phyloP scores from a whole-genome alignment of 2,329 filamentous ascomycete species.

The Ramularia endophylla region DNA sequence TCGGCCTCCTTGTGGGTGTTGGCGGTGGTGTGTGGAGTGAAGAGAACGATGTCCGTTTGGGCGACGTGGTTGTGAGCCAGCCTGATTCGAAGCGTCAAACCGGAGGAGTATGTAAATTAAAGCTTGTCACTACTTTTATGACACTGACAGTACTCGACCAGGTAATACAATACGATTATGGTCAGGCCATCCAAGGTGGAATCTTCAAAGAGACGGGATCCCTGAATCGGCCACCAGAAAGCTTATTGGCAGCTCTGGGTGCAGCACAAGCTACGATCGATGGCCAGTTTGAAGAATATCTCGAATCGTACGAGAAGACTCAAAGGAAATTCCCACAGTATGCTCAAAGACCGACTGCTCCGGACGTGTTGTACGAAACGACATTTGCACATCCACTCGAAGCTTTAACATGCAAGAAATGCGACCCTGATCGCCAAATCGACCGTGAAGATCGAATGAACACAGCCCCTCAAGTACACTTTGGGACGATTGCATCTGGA shows the following conservation, averaged over 20 bases:
- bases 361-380: neutral
- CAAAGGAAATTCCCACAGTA: neutral
- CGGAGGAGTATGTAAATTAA: constrained; percentile 26
- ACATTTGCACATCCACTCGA: neutral
- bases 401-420: neutral
- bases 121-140: too few species aligned
- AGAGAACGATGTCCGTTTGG: constrained; percentile 23
- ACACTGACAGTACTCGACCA: constrained; percentile 5
- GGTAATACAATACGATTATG: constrained; percentile 3
- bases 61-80: constrained; percentile 25
- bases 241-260: neutral
- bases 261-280: constrained; percentile 4
- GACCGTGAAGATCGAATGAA: neutral
- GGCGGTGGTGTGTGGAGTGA: constrained; percentile 20
- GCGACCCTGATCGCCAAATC: neutral
- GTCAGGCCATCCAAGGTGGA: neutral
- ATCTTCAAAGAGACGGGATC: neutral
- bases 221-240: neutral
- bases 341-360: neutral
- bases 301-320: constrained; percentile 1
- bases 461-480: constrained; percentile 11
- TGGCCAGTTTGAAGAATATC: neutral
- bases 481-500: constrained; percentile 23
- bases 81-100: constrained; percentile 5
- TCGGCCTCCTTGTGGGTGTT: constrained; percentile 18